These are phyloP conservation scores for Lignosus rhinocerotis DNA, from an alignment of 1,284 basidiomycete species.

Conservation along the genomic window DNA sequence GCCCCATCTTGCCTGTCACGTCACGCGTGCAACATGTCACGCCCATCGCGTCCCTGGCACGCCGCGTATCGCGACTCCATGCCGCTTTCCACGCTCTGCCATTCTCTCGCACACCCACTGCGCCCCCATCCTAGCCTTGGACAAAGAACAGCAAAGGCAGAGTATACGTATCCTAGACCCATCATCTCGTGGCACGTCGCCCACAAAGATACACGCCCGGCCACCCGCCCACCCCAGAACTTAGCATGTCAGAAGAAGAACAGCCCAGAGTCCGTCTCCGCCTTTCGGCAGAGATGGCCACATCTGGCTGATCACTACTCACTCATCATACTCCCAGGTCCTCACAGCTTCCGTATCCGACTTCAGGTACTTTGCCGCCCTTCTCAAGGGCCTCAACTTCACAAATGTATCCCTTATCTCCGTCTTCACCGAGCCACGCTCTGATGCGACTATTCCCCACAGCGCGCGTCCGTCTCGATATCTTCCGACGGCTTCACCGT, in stretches of 20 bases:
- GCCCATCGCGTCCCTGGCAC: slow-evolving; percentile 7
- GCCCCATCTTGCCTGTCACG: slow-evolving; percentile 20
- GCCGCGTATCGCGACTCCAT: not conserved
- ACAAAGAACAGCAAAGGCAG: not conserved
- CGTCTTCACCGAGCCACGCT: slow-evolving; percentile 10
- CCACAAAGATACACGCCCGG: not conserved
- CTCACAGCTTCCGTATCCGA: slow-evolving; percentile 77
- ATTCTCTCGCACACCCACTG: not conserved
- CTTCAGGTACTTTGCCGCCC: slow-evolving; percentile 71
- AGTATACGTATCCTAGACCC: not conserved
- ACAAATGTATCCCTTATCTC: slow-evolving; percentile 52
- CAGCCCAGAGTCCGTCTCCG: slow-evolving; percentile 21
- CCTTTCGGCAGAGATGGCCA: slow-evolving; percentile 18
- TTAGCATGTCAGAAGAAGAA: slow-evolving; percentile 23
- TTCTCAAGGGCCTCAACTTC: slow-evolving; percentile 80
- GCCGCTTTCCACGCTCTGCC: not conserved
- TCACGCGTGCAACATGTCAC: slow-evolving; percentile 17
- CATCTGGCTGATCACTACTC: slow-evolving; percentile 19
- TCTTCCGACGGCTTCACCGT: slow-evolving; percentile 75
- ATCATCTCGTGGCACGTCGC: not conserved
- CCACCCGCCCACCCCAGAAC: slow-evolving; percentile 17
- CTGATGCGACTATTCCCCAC: slow-evolving; percentile 11
- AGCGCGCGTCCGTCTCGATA: slow-evolving; percentile 82
- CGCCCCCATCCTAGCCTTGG: not conserved
- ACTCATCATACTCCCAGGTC: slow-evolving; percentile 48